Conservation (phyloP, 1,284 basidiomycete species). For the Ustilago bromivora region DNA sequence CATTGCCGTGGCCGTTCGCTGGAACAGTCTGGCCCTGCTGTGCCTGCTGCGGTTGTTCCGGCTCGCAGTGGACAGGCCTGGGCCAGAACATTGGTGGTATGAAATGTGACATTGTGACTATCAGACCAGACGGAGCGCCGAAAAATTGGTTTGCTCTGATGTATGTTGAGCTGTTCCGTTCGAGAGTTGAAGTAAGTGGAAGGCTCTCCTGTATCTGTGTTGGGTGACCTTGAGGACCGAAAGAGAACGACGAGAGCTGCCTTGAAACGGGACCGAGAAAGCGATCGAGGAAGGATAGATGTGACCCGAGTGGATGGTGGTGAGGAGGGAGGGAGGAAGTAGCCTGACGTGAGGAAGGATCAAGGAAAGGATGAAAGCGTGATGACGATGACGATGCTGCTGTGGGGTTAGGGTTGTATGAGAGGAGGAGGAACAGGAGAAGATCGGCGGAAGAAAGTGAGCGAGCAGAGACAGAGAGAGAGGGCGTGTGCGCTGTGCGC, state of each 20-base stretch:
- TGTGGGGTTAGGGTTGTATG: conserved; percentile 8
- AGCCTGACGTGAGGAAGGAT: not conserved
- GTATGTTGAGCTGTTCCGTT: no score
- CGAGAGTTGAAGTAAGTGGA: not conserved
- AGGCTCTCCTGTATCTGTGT: not conserved
- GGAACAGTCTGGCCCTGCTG: conserved; percentile 14
- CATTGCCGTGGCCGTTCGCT: conserved; percentile 8
- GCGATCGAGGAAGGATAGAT: not conserved
- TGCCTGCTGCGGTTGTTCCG: conserved; percentile 24
- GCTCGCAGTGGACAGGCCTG: conserved; percentile 50
- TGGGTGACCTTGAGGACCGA: not conserved
- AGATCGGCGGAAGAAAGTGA: not conserved
- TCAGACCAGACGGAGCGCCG: not conserved
- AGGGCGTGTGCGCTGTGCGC: not conserved
- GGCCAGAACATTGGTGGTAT: conserved; percentile 52
- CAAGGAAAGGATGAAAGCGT: not conserved
- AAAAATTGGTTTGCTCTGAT: not conserved
- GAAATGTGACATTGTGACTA: conserved; percentile 49
- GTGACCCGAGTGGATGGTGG: not conserved
- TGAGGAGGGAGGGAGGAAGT: not conserved
- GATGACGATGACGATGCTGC: conserved; percentile 4
- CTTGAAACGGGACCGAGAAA: not conserved
- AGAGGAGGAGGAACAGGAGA: not conserved
- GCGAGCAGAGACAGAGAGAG: not conserved
- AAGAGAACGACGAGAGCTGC: conserved; percentile 1